Evolutionary conservation across 169 alveolate species (phyloP).

Genomic region (Plasmodium fragile): DNA sequence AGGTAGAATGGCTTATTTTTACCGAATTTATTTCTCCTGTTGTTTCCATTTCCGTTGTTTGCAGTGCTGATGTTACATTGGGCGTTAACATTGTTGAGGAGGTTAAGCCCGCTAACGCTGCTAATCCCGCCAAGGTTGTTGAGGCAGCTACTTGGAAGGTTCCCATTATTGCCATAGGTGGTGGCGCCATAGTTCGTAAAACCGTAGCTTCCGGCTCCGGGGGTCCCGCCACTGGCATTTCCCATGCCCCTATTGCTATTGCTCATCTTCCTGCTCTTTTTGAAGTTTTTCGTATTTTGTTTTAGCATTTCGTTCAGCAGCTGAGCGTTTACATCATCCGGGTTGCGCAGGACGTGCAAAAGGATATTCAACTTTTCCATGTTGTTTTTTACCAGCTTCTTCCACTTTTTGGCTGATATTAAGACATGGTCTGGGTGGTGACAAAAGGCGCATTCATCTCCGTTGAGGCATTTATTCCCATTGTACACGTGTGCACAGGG

Average conservation of each 20-base stretch:
- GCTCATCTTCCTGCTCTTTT: constrained; percentile 36
- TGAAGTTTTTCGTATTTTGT: constrained; percentile 48
- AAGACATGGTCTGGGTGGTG: constrained; percentile 75
- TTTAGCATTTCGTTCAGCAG: constrained; percentile 66
- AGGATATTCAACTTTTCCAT: constrained; percentile 70
- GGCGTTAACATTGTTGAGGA: neutral
- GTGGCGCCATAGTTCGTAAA: neutral
- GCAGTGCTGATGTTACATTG: neutral
- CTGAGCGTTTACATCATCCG: constrained; percentile 65
- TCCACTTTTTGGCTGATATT: constrained; percentile 76
- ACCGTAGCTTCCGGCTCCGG: neutral
- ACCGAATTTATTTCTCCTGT: constrained; percentile 27
- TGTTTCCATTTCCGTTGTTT: constrained; percentile 2
- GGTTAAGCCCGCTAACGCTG: neutral
- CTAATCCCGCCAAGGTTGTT: neutral
- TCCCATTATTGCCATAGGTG: constrained; percentile 5
- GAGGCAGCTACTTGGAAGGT: neutral
- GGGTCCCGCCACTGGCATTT: neutral
- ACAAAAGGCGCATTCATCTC: constrained; percentile 71
- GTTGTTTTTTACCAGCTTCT: constrained; percentile 72
- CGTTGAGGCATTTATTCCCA: constrained; percentile 73
- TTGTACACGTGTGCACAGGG: constrained; percentile 77
- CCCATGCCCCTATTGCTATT: constrained; percentile 13
- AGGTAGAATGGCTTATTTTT: constrained; percentile 31
- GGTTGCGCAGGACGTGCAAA: constrained; percentile 66